Conservation (phyloP, 768 basidiomycete genomes). For the Tylopilus cervinicoccineus region DNA sequence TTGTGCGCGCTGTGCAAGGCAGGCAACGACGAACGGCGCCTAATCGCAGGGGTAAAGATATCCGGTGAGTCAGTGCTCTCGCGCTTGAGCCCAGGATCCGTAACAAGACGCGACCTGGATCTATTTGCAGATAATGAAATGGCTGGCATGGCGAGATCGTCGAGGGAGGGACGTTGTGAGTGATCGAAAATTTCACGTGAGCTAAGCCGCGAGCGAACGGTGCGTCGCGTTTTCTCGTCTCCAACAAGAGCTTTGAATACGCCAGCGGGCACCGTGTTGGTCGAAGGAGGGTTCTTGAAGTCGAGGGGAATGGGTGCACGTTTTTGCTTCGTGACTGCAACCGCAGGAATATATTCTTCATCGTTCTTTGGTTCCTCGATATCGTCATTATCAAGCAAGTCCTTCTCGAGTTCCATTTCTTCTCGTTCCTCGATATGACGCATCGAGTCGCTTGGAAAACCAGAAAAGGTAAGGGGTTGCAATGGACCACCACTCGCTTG, state of each 20-base stretch:
- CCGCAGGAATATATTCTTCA: conserved; percentile 12
- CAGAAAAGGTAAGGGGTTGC: conserved; percentile 60
- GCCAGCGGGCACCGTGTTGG: conserved; percentile 80
- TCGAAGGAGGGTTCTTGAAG: conserved; percentile 61
- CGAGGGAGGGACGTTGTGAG: conserved; percentile 66
- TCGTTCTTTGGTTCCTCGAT: conserved; percentile 13
- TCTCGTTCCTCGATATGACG: conserved; percentile 14
- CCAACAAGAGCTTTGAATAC: conserved; percentile 74
- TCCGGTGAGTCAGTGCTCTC: conserved; percentile 32
- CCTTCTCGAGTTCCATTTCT: conserved; percentile 10
- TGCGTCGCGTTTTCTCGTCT: conserved; percentile 66
- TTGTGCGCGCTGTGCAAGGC: conserved; percentile 45
- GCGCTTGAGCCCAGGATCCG: conserved; percentile 49
- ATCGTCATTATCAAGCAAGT: conserved; percentile 1
- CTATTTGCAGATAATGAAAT: conserved; percentile 62
- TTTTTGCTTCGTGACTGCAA: conserved; percentile 38
- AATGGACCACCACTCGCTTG: conserved; percentile 21
- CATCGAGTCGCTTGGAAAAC: conserved; percentile 45
- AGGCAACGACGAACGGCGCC: conserved; percentile 57
- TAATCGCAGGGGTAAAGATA: conserved; percentile 39
- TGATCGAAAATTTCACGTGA: conserved; percentile 74
- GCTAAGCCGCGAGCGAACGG: conserved; percentile 71
- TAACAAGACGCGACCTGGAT: conserved; percentile 51
- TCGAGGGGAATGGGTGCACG: conserved; percentile 78
- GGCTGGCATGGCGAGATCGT: conserved; percentile 64